phyloP scores from a whole-genome alignment of 140 eudicot species.

The Cichorium intybus region DNA sequence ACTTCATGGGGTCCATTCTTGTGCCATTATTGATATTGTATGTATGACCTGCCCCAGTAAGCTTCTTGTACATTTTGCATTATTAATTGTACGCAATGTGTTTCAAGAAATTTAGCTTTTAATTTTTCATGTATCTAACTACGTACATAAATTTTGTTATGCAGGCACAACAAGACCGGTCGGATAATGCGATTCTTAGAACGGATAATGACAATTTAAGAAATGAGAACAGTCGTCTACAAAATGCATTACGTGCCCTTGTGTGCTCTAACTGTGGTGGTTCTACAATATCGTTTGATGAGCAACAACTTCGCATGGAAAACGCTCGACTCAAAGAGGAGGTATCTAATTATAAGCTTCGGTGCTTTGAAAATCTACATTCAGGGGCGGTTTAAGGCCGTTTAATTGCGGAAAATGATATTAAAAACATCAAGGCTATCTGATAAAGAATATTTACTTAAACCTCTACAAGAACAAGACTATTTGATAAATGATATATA shows the following conservation, averaged over 20 bases:
- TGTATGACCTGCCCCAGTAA: constrained; percentile 12
- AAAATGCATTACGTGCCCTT: constrained; percentile 59
- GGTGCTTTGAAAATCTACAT: background rate
- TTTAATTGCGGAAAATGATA: too few relatives aligned
- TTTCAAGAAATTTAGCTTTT: background rate
- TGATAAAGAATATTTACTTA: too few relatives aligned
- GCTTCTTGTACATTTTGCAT: constrained; percentile 18
- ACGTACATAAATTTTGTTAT: background rate
- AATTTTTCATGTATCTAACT: background rate
- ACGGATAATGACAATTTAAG: constrained; percentile 73
- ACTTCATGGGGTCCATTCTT: constrained; percentile 27
- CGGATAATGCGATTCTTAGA: constrained; percentile 75
- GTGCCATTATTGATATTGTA: constrained; percentile 6
- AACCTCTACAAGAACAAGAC: too few relatives aligned
- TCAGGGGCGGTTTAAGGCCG: too few relatives aligned
- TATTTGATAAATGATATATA: too few relatives aligned
- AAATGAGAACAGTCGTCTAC: constrained; percentile 72
- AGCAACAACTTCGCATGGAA: constrained; percentile 89
- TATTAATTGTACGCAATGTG: constrained; percentile 8
- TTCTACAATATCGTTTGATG: constrained; percentile 68
- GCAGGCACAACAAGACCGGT: constrained; percentile 96
- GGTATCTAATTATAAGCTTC: constrained; percentile 42
- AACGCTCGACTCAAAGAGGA: constrained; percentile 95
- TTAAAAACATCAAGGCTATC: too few relatives aligned
- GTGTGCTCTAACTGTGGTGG: constrained; percentile 94